Base-by-base conservation (phyloP, 768 basidiomycete genomes). In the Candolleomyces efflorescens region DNA sequence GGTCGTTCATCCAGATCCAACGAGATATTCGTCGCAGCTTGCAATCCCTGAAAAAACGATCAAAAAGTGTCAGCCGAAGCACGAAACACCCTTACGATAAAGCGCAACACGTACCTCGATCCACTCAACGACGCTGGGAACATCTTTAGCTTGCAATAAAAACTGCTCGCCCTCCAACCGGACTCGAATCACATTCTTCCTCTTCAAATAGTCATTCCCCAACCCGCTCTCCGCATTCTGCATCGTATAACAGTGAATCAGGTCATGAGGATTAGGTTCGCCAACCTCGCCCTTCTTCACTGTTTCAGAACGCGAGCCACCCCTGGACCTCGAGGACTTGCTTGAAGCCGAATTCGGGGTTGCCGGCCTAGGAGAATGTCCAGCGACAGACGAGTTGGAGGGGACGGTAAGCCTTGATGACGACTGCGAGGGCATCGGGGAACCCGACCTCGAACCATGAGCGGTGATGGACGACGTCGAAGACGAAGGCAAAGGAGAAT, bases 161-260 rank as follows among this genome's bases (percentile, higher is more conserved):
- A 99, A 99, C 74, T 99, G 97, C 75, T 98, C 92, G 12, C 96
- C 97, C 69, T 97, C 94, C 62, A 94, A 75, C 57, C 96, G 75
- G 26, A 98, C 84, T 20, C 97, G 81, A 36, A 98, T 94, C 46
- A 98, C 96, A 69, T 98, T 91, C 76, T 85, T 89, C 61, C 94
- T 78, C 80, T 98, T 98, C 62, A 84, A 38, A 72, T 99, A 99
- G 70, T 99, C 97, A 59, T 91, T 94, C 32, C 93, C 97, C 38
- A 99, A 70, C 20, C 97, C 97, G 59, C 92, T 93, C 77, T 98
- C 95, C 6, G 94, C 93, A 63, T 89, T 72, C 69, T 96, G 93
- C 70, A 98, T 75, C 20, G 90, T 85, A 67, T 97, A 98, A 53
- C 78, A 73, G 50, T 79, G 81, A 53, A 95, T 68, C 51, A 94